Evolutionary conservation across 371 early-diverging fungal genomes (phyloP), one percentile per base, ranked within the genome.

Genomic region (Mortierella sp.): DNA sequence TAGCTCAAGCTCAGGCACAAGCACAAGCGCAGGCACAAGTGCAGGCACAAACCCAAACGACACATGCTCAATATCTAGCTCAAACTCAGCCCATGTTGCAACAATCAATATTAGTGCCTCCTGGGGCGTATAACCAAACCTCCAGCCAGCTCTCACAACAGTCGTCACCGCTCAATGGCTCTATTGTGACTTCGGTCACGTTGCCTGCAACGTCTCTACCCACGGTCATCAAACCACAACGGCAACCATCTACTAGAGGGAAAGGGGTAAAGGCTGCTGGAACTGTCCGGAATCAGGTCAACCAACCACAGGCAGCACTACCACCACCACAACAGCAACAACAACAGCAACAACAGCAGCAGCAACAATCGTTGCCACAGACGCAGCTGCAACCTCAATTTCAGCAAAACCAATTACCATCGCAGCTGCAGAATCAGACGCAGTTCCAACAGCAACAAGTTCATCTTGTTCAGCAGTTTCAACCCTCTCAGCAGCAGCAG

Each of bases 21-120:
- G 65, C 69, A 19, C 65, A 36, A 36, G 77, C 62, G 3, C 67
- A 41, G 21, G 77, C 80, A 40, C 72, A 60, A 33, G 64, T 40
- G 8, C 80, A 69, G 21, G 43, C 48, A 3, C 80, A 69, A 43
- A 28, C 64, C 19, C 55, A 48, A 53, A 47, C 58, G 6, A 57
- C 73, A 19, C 70, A 74, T 24, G 57, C 40, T 8, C 76, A 69
- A 43, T 55, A 36, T 50, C n/a, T 70, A 55, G 43, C 63, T 11
- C 83, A 79, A 52, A 63, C 71, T 43, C 83, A 79, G 70, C 65
- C 71, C 36, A 59, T 67, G 38, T 45, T 67, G 19, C 67, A 67
- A 36, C 67, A 67, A 38, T 22, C 58, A 9, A 47, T 67, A 50
- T 38, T 33, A 24, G 48, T 59, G 8, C 24, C 67, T 48, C 47